A percentile compares a stretch with the other conserved stretches of the same genome.
Conservation (phyloP, 2,329 filamentous ascomycete genomes). For the Tolypocladium inflatum region DNA sequence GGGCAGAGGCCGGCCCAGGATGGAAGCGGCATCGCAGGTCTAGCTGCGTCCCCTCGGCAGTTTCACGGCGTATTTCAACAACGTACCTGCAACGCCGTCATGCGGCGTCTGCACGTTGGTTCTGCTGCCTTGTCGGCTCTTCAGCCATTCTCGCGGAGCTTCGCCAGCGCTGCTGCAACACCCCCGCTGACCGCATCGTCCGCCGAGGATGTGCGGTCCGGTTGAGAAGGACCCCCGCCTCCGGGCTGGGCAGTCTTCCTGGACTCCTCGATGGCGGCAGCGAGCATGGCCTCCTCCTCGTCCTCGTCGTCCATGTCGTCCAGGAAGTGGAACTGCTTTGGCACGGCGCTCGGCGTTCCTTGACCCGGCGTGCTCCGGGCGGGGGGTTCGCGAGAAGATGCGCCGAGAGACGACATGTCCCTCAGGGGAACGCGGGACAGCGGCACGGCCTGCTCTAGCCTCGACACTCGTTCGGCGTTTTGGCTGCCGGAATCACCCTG, state of each 20-base stretch:
- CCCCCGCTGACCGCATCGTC: constrained; percentile 42
- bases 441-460: constrained; percentile 28
- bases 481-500: constrained; percentile 2
- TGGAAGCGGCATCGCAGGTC: neutral
- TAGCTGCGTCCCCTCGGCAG: neutral
- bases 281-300: constrained; percentile 30
- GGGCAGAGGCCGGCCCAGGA: neutral
- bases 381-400: neutral
- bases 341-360: constrained; percentile 1
- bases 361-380: neutral
- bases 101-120: neutral
- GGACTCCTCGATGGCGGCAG: constrained; percentile 36
- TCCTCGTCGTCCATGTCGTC: constrained; percentile 35
- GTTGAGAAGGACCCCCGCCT: constrained; percentile 10
- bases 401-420: constrained; percentile 22
- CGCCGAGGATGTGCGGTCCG: neutral
- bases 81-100: neutral
- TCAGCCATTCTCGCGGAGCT: constrained; percentile 35
- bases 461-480: constrained; percentile 11
- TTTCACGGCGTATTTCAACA: neutral
- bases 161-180: constrained; percentile 52
- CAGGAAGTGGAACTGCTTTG: constrained; percentile 26
- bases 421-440: constrained; percentile 29
- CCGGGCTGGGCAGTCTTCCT: constrained; percentile 25
- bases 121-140: neutral